These are phyloP conservation scores for Aotearoamyces nothofagi DNA, from an alignment of 2,329 filamentous ascomycete genomes.

Conservation along the genomic window DNA sequence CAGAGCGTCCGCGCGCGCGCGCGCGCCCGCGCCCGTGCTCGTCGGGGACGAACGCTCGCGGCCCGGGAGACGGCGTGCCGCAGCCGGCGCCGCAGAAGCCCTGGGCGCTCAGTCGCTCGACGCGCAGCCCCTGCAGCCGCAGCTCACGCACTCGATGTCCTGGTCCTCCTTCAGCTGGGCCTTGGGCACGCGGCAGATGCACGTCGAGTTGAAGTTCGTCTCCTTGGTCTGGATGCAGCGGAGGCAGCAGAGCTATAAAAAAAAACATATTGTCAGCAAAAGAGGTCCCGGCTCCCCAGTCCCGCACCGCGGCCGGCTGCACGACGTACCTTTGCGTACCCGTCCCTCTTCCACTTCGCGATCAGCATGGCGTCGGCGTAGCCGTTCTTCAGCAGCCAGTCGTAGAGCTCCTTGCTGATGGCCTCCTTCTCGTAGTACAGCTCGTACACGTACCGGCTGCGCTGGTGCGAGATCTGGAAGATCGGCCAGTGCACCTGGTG, in stretches of 20 bases:
- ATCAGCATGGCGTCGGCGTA: conserved; percentile 94
- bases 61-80: too few species aligned
- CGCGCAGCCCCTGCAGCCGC: conserved; percentile 81
- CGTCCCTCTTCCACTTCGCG: conserved; percentile 99
- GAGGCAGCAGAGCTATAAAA: conserved; percentile 67
- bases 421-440: conserved; percentile 97
- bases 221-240: conserved; percentile 99
- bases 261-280: conserved; percentile 4
- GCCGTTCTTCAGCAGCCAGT: conserved; percentile 90
- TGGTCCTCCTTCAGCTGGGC: conserved; percentile 81
- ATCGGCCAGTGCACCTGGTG: conserved; percentile 94
- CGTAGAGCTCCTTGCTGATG: conserved; percentile 82
- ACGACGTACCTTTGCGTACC: conserved; percentile 73
- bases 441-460: conserved; percentile 88
- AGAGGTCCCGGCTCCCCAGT: background rate
- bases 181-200: conserved; percentile 88
- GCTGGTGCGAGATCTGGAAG: conserved; percentile 91
- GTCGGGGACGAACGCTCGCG: too few species aligned
- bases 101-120: conserved; percentile 59
- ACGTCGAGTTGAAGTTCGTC: conserved; percentile 96
- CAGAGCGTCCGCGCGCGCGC: too few species aligned
- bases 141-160: conserved; percentile 86
- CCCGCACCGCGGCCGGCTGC: background rate
- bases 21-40: too few species aligned
- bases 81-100: too few species aligned